phyloP scores from a whole-genome alignment of 1,139 yeast species.

The Pichia sorboxylosa region DNA sequence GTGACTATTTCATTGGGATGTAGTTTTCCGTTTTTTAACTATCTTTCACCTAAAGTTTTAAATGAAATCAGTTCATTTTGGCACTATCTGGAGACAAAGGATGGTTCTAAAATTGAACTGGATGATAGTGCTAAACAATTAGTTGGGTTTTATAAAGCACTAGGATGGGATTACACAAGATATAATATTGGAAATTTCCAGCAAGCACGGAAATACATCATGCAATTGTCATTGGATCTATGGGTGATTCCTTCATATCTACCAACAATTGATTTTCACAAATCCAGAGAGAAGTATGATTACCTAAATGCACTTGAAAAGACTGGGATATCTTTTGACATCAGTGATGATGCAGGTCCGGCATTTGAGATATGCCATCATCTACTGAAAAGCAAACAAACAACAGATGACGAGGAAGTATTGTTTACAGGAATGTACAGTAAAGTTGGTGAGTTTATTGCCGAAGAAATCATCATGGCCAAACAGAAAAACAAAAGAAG shows the following conservation, averaged over 20 bases:
- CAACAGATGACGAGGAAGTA: slow-evolving; percentile 12
- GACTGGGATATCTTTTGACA: slow-evolving; percentile 23
- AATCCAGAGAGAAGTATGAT: background rate
- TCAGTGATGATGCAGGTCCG: slow-evolving; percentile 15
- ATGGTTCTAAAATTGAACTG: slow-evolving; percentile 4
- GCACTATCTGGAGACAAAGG: slow-evolving; percentile 7
- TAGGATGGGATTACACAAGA: slow-evolving; percentile 16
- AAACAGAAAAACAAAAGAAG: background rate
- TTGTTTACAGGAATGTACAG: slow-evolving; percentile 23
- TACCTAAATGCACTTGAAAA: slow-evolving; percentile 2
- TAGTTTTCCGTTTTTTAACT: slow-evolving; percentile 40
- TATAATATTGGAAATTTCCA: slow-evolving; percentile 7
- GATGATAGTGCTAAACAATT: slow-evolving; percentile 7
- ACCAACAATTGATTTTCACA: background rate
- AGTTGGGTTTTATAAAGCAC: slow-evolving; percentile 11
- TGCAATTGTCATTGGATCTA: slow-evolving; percentile 37
- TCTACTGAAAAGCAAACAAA: slow-evolving; percentile 11
- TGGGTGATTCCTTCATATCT: slow-evolving; percentile 9
- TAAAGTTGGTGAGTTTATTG: slow-evolving; percentile 12
- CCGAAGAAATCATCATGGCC: slow-evolving; percentile 3
- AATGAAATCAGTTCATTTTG: slow-evolving; percentile 10
- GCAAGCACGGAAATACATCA: slow-evolving; percentile 23
- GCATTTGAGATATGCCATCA: slow-evolving; percentile 22
- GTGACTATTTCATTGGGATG: slow-evolving; percentile 35
- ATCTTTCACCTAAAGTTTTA: slow-evolving; percentile 24